phyloP scores from a whole-genome alignment of 1,284 basidiomycete species.

The Mycena sp. region DNA sequence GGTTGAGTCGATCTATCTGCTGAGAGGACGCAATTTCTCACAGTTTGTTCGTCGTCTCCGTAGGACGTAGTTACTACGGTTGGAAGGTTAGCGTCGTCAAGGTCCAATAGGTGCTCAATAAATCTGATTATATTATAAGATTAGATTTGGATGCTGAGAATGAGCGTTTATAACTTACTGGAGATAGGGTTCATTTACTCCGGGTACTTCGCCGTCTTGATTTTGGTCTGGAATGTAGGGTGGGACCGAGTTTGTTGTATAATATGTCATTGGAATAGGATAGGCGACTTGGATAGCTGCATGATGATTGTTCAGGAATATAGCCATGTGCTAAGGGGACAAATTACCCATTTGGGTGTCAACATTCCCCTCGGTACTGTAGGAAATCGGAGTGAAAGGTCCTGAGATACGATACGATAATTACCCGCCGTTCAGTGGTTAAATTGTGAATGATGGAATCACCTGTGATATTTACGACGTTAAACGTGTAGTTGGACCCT shows the following conservation, averaged over 20 bases:
- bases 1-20: neutral
- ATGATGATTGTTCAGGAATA: neutral
- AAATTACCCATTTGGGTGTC: slow-evolving; percentile 24
- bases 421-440: too few relatives aligned
- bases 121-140: slow-evolving; percentile 2
- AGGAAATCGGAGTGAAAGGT: neutral
- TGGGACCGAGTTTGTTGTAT: slow-evolving; percentile 55
- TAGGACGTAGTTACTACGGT: slow-evolving; percentile 71
- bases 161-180: slow-evolving; percentile 41
- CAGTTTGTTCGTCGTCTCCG: slow-evolving; percentile 75
- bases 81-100: slow-evolving; percentile 48
- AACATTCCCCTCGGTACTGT: slow-evolving; percentile 19
- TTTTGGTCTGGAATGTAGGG: slow-evolving; percentile 46
- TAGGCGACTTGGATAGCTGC: slow-evolving; percentile 37
- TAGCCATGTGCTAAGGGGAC: too few relatives aligned
- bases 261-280: slow-evolving; percentile 65
- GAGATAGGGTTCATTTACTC: slow-evolving; percentile 71
- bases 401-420: too few relatives aligned
- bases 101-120: slow-evolving; percentile 60
- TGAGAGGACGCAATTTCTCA: neutral
- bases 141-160: neutral
- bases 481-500: slow-evolving; percentile 24
- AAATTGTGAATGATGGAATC: too few relatives aligned
- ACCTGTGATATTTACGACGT: slow-evolving; percentile 26
- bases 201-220: slow-evolving; percentile 21